A percentile compares a stretch with the other conserved stretches of the same genome.
Conservation (phyloP, 148 eudicot genomes). For the Limonium bicolor region DNA sequence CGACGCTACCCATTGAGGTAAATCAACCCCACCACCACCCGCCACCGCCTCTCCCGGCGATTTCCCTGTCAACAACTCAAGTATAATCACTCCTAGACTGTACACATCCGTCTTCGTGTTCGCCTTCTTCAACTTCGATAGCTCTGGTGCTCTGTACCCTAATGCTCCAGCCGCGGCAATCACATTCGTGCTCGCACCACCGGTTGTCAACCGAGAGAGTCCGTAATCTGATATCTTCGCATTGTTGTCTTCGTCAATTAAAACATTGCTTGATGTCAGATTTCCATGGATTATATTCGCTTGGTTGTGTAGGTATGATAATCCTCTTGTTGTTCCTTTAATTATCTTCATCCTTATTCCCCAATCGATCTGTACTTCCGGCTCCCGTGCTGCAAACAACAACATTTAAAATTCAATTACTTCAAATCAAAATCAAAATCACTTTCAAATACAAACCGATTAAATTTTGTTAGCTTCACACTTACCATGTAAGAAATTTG, state of each 20-base stretch:
- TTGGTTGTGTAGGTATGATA: constrained; percentile 55
- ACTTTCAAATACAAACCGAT: too few species aligned
- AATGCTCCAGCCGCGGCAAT: constrained; percentile 75
- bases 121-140: constrained; percentile 71
- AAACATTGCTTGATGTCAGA: constrained; percentile 69
- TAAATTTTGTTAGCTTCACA: background rate
- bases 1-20: constrained; percentile 92
- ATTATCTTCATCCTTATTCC: constrained; percentile 56
- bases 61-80: constrained; percentile 71
- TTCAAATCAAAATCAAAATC: too few species aligned
- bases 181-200: constrained; percentile 54
- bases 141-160: constrained; percentile 86
- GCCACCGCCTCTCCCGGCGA: constrained; percentile 72
- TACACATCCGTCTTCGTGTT: constrained; percentile 69
- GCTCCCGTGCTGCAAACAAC: constrained; percentile 30
- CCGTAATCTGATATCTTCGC: constrained; percentile 66
- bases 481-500: constrained; percentile 67
- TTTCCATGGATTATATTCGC: constrained; percentile 69
- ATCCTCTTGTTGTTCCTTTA: constrained; percentile 48
- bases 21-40: constrained; percentile 58
- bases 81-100: constrained; percentile 67
- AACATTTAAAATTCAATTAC: too few species aligned
- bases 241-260: constrained; percentile 42
- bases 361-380: constrained; percentile 53
- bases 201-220: constrained; percentile 63